Evolutionary conservation across 1,139 yeast genomes (phyloP).

Genomic region (Geotrichum aggregatum): DNA sequence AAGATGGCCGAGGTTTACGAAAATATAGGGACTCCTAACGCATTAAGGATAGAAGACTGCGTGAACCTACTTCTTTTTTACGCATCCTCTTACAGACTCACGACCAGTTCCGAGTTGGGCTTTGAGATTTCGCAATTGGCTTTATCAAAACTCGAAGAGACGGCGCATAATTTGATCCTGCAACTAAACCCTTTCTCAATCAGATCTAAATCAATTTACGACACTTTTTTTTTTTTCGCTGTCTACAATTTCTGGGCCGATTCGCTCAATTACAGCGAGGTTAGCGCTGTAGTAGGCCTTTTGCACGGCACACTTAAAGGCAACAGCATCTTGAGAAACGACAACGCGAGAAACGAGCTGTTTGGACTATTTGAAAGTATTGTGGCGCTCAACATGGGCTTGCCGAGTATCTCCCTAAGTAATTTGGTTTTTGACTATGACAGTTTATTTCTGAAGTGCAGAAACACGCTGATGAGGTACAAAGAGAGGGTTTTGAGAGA

Average conservation of each 20-base stretch:
- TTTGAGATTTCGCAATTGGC: background rate
- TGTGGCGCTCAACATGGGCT: slow-evolving; percentile 3
- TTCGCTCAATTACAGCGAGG: slow-evolving; percentile 1
- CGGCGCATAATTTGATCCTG: background rate
- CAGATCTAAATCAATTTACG: background rate
- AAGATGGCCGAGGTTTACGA: background rate
- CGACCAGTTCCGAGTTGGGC: background rate
- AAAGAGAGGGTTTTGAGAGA: slow-evolving; percentile 2
- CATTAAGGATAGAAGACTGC: background rate
- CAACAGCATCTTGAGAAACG: background rate
- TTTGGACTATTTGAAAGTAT: slow-evolving; percentile 10
- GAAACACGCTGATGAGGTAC: slow-evolving; percentile 5
- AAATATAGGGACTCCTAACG: background rate
- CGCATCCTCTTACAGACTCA: background rate
- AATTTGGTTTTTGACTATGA: background rate
- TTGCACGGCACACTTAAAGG: slow-evolving; percentile 6
- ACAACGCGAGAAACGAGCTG: background rate
- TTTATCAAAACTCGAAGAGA: slow-evolving; percentile 1
- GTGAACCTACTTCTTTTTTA: background rate
- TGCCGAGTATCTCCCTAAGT: background rate
- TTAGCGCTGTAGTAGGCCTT: slow-evolving; percentile 6
- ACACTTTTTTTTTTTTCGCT: background rate
- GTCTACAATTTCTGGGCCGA: slow-evolving; percentile 2
- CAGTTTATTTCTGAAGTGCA: slow-evolving; percentile 13
- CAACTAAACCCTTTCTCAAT: slow-evolving; percentile 3